Percentiles rank a stretch among this genome's conserved stretches.
Evolutionary conservation across 306 rosid species (phyloP).

Genomic region (Oemleria cerasiformis): DNA sequence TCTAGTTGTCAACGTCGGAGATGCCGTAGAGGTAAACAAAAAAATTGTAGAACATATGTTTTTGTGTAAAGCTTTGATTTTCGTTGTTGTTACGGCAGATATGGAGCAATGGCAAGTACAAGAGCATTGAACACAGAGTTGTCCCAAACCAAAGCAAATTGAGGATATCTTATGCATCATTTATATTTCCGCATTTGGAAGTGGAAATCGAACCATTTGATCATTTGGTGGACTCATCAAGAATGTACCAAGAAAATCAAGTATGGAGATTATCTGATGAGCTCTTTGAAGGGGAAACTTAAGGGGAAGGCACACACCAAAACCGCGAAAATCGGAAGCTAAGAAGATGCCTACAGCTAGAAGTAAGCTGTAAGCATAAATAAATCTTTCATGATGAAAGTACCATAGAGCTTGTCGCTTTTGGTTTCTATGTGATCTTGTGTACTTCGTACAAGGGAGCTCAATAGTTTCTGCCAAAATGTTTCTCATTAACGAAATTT

Average conservation of each 20-base stretch:
- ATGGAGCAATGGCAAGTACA: slow-evolving; percentile 52
- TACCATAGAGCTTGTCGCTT: background rate
- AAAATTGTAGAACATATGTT: background rate
- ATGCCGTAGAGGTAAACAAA: slow-evolving; percentile 15
- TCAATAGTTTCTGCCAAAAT: too few species aligned
- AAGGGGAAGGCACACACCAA: slow-evolving; percentile 35
- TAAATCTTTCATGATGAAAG: background rate
- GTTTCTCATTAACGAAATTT: too few species aligned
- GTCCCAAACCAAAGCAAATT: slow-evolving; percentile 28
- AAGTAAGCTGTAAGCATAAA: background rate
- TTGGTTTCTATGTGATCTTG: background rate
- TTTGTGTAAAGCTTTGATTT: background rate
- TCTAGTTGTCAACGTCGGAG: slow-evolving; percentile 47
- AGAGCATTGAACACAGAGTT: slow-evolving; percentile 44
- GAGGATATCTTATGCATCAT: slow-evolving; percentile 26
- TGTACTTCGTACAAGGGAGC: background rate
- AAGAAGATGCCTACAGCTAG: background rate
- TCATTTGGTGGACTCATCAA: slow-evolving; percentile 27
- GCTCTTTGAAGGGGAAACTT: slow-evolving; percentile 19
- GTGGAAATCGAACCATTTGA: slow-evolving; percentile 40
- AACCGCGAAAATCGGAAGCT: slow-evolving; percentile 10
- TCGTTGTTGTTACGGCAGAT: slow-evolving; percentile 26
- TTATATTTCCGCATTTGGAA: slow-evolving; percentile 24
- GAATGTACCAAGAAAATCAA: slow-evolving; percentile 31
- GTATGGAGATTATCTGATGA: slow-evolving; percentile 35